Conservation (phyloP, 805 yeast genomes). For the Grigorovia jiainica region DNA sequence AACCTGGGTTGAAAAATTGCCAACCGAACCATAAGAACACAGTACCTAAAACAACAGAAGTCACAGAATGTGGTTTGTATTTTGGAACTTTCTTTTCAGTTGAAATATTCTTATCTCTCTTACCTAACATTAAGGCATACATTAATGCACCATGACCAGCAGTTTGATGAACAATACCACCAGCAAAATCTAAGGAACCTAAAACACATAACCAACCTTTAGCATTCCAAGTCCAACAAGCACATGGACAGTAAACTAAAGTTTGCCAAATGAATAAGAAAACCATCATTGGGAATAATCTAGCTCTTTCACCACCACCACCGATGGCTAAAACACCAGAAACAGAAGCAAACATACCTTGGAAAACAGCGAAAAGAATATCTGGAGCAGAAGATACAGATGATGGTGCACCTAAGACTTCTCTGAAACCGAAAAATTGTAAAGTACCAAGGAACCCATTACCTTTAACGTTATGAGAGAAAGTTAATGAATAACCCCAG, state of each 20-base stretch:
- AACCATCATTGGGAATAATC: slow-evolving; percentile 93
- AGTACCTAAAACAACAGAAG: slow-evolving; percentile 86
- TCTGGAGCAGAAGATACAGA: slow-evolving; percentile 71
- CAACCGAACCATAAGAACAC: slow-evolving; percentile 96
- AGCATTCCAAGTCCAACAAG: slow-evolving; percentile 96
- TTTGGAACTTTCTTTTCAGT: slow-evolving; percentile 65
- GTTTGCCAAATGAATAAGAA: slow-evolving; percentile 92
- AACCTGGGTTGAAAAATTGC: slow-evolving; percentile 94
- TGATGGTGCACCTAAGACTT: slow-evolving; percentile 74
- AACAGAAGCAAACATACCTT: slow-evolving; percentile 92
- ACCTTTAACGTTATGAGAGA: slow-evolving; percentile 54
- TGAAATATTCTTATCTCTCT: slow-evolving; percentile 64
- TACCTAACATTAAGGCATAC: slow-evolving; percentile 85
- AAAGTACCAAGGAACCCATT: slow-evolving; percentile 73
- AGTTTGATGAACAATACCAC: slow-evolving; percentile 95
- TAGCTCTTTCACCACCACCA: slow-evolving; percentile 96
- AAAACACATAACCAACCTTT: slow-evolving; percentile 79
- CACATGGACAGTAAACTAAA: slow-evolving; percentile 90
- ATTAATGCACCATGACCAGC: slow-evolving; percentile 94
- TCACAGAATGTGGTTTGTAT: slow-evolving; percentile 89
- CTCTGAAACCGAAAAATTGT: slow-evolving; percentile 68
- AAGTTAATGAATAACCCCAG: slow-evolving; percentile 93
- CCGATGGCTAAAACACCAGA: slow-evolving; percentile 94
- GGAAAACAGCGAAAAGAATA: slow-evolving; percentile 80
- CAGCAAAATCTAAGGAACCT: slow-evolving; percentile 93